These are phyloP conservation scores for Limtongia smithiae DNA, from an alignment of 805 yeast genomes.

Conservation along the genomic window DNA sequence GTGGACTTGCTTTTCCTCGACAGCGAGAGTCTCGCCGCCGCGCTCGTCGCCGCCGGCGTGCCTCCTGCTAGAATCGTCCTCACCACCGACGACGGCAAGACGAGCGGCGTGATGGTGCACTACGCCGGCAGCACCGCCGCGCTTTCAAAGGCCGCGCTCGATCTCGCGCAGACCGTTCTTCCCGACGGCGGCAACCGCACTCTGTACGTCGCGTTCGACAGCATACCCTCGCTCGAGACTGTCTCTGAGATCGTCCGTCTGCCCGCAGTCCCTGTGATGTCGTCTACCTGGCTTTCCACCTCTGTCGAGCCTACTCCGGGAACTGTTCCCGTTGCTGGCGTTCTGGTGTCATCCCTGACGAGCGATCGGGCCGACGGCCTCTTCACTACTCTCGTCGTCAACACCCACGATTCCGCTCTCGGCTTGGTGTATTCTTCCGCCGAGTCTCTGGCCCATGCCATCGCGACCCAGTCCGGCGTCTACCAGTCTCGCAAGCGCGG, in stretches of 20 bases:
- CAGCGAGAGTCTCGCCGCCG: conserved; percentile 34
- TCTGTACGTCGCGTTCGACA: conserved; percentile 26
- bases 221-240: conserved; percentile 13
- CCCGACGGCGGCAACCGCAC: conserved; percentile 26
- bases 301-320: conserved; percentile 19
- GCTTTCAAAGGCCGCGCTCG: conserved; percentile 12
- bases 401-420: conserved; percentile 61
- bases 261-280: conserved; percentile 29
- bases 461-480: conserved; percentile 79
- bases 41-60: conserved; percentile 47
- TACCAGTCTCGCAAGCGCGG: conserved; percentile 89
- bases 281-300: conserved; percentile 20
- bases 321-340: conserved; percentile 24
- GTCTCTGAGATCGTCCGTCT: conserved; percentile 2
- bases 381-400: conserved; percentile 78
- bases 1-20: conserved; percentile 47
- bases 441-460: conserved; percentile 77
- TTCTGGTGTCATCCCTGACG: conserved; percentile 12
- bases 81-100: conserved; percentile 13
- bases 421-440: conserved; percentile 89
- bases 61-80: conserved; percentile 49
- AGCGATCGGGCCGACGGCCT: conserved; percentile 88
- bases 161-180: conserved; percentile 20
- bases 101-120: conserved; percentile 28
- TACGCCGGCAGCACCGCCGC: conserved; percentile 8